A percentile compares a stretch with the other conserved stretches of the same genome.
phyloP scores from a whole-genome alignment of 495 filamentous ascomycete genomes.

The Penicillium manginii region DNA sequence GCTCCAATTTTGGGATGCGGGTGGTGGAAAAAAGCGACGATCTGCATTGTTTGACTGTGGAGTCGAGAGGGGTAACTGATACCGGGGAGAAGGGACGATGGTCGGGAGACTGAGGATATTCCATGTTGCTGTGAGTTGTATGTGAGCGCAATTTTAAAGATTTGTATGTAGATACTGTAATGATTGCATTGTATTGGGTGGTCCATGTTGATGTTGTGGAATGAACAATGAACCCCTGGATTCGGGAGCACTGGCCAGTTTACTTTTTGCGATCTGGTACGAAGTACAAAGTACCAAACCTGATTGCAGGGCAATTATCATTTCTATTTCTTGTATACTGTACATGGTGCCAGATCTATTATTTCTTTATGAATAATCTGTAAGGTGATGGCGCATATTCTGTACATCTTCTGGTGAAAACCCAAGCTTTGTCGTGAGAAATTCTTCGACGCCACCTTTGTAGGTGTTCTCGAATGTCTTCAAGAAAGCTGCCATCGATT shows the following conservation, averaged over 20 bases:
- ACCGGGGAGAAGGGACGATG: neutral
- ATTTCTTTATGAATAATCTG: neutral
- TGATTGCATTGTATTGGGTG: neutral
- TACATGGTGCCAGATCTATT: neutral
- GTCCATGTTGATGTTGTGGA: neutral
- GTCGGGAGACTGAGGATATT: neutral
- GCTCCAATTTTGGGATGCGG: slow-evolving; percentile 9
- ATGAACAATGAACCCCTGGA: slow-evolving; percentile 7
- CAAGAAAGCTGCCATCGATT: slow-evolving; percentile 36
- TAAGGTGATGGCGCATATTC: slow-evolving; percentile 25
- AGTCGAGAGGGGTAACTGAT: slow-evolving; percentile 21
- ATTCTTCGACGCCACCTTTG: slow-evolving; percentile 25
- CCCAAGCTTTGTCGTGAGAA: slow-evolving; percentile 25
- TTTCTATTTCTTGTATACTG: neutral
- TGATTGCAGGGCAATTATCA: neutral
- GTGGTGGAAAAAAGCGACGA: slow-evolving; percentile 23
- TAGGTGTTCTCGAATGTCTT: slow-evolving; percentile 30
- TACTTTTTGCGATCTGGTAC: neutral
- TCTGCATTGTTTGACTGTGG: slow-evolving; percentile 24
- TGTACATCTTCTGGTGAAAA: slow-evolving; percentile 20
- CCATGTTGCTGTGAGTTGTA: too few relatives aligned
- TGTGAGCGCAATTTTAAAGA: neutral
- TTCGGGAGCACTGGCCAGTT: neutral
- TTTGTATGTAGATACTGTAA: neutral
- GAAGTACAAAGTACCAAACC: neutral